Evolutionary conservation across 202 grass and related monocot species (phyloP).

Genomic region (Digitaria exilis): DNA sequence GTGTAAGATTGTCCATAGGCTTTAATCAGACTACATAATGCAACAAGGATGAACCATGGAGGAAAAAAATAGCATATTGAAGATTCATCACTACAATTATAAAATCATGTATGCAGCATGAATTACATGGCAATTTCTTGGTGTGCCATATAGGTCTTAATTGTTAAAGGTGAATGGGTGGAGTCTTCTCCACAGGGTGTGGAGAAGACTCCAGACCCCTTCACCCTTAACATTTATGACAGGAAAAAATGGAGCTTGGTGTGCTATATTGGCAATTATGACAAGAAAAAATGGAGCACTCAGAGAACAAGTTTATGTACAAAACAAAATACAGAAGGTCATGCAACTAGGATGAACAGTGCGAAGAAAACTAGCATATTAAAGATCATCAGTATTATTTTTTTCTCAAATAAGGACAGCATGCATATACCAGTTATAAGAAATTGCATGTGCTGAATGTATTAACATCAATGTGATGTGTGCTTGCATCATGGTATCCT

Average conservation of each 20-base stretch:
- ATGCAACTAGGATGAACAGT: not conserved
- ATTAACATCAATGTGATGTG: not conserved
- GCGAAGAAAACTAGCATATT: not conserved
- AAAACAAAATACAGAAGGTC: not conserved
- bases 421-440: not conserved
- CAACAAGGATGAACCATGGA: not conserved
- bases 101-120: not conserved
- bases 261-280: no score
- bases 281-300: not conserved
- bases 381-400: not conserved
- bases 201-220: no score
- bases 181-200: no score
- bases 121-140: slow-evolving; percentile 2
- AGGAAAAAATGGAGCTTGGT: not conserved
- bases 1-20: not conserved
- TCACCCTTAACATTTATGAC: no score
- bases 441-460: not conserved
- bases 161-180: no score
- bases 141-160: not conserved
- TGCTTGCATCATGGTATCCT: slow-evolving; percentile 2
- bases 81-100: not conserved
- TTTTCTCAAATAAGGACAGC: not conserved
- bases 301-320: slow-evolving; percentile 1
- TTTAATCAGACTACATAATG: not conserved
- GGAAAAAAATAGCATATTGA: not conserved